Evolutionary conservation across 345 rosid species (phyloP).

Genomic region (Aurinia saxatilis): DNA sequence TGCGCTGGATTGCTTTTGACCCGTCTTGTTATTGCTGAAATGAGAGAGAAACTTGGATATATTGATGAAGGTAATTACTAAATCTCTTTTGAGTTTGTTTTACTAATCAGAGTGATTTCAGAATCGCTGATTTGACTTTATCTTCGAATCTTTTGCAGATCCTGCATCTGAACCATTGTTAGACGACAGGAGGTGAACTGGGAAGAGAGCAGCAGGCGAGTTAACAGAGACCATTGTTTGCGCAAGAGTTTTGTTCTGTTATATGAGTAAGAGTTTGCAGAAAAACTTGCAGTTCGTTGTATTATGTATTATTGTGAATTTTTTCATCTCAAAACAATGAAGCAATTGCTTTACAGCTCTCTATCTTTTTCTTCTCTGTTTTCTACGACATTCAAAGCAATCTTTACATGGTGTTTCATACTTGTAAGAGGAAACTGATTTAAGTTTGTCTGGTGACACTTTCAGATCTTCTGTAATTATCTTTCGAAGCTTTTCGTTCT

Average conservation of each 20-base stretch:
- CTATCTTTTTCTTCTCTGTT: slow-evolving; percentile 55
- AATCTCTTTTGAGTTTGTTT: not conserved
- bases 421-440: slow-evolving; percentile 34
- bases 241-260: slow-evolving; percentile 24
- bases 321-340: slow-evolving; percentile 11
- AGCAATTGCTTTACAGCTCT: slow-evolving; percentile 8
- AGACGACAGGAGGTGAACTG: slow-evolving; percentile 26
- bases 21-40: slow-evolving; percentile 41
- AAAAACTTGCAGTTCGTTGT: slow-evolving; percentile 19
- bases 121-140: not conserved
- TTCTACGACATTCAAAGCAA: slow-evolving; percentile 89
- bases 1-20: slow-evolving; percentile 76
- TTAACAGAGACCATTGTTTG: slow-evolving; percentile 2
- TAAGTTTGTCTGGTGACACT: slow-evolving; percentile 61
- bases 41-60: slow-evolving; percentile 32
- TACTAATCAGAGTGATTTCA: not conserved
- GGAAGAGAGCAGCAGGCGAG: not conserved
- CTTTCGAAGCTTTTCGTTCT: slow-evolving; percentile 67
- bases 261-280: slow-evolving; percentile 11
- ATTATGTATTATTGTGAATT: slow-evolving; percentile 20
- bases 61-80: slow-evolving; percentile 45
- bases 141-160: slow-evolving; percentile 24
- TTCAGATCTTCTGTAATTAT: slow-evolving; percentile 76
- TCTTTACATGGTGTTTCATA: slow-evolving; percentile 44
- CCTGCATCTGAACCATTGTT: slow-evolving; percentile 33